Conservation (phyloP, 768 basidiomycete species). For the Hericium alpestre region DNA sequence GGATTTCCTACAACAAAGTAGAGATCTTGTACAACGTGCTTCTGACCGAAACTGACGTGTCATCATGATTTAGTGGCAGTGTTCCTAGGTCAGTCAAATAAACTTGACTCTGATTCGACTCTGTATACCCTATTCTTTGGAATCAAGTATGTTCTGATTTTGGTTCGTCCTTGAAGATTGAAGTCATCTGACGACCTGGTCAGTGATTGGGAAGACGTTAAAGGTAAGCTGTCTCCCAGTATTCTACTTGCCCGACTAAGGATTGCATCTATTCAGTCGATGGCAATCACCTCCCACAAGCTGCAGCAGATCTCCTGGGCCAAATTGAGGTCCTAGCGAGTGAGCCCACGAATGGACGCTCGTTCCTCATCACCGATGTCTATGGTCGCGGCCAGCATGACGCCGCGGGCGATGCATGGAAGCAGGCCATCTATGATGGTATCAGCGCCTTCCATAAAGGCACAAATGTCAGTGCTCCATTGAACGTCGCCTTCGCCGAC, state of each 20-base stretch:
- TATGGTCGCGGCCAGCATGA: constrained; percentile 37
- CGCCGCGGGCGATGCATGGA: constrained; percentile 34
- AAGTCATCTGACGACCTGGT: neutral
- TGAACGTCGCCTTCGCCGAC: constrained; percentile 31
- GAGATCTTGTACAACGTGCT: neutral
- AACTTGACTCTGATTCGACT: constrained; percentile 35
- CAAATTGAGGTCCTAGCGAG: constrained; percentile 37
- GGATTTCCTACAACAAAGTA: constrained; percentile 41
- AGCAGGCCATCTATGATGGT: constrained; percentile 35
- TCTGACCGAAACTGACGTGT: neutral
- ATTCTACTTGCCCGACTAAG: neutral
- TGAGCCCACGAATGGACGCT: constrained; percentile 39
- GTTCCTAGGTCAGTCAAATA: constrained; percentile 35
- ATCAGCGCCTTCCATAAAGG: constrained; percentile 25
- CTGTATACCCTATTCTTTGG: constrained; percentile 45
- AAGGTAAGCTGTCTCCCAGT: neutral
- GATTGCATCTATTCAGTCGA: constrained; percentile 22
- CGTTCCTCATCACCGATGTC: constrained; percentile 39
- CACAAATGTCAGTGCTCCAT: constrained; percentile 11
- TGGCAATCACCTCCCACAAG: constrained; percentile 35
- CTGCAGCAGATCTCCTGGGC: constrained; percentile 31
- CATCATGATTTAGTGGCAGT: constrained; percentile 22
- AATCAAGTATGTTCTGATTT: constrained; percentile 31
- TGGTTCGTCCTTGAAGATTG: neutral
- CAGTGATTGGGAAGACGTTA: neutral